Evolutionary conservation across 163 green algal species (phyloP), one percentile per base, ranked within the genome.

Genomic region (Scenedesmus sp.): DNA sequence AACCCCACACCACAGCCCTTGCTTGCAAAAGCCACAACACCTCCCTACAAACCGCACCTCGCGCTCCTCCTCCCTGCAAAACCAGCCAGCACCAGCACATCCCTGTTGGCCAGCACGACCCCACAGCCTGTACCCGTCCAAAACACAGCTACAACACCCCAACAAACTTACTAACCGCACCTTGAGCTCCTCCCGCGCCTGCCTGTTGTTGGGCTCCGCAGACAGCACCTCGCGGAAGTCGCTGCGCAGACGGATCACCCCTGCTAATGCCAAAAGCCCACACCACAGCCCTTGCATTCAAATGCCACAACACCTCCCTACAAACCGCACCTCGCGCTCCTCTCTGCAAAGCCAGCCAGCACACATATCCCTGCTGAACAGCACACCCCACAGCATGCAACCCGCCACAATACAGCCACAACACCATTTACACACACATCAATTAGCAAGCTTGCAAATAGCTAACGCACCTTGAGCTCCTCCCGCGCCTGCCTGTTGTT

Each of bases 131-230:
- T 10, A 70, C 62, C n/a, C n/a, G n/a, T n/a, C n/a, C n/a, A n/a
- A n/a, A 70, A 10, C 62, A 70, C 62, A 3, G 62, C 62, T 73
- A 73, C 2, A 9, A 70, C 5, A 8, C 5, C 59, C 59, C 6
- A 76, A 3, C 66, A 34, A 2, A 34, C 16, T 2, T 18, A 26
- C 54, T 73, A n/a, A n/a, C n/a, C n/a, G n/a, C 85, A 95, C 93
- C 88, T 91, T 87, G 55, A 97, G 87, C 91, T 97, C 95, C 77
- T 96, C 93, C 1, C 91, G 87, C 15, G 95, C 94, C 64, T 96
- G 94, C 84, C 94, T 94, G 94, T 99, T 99, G 89, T 97, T 96
- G 15, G 97, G 96, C 94, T 99, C 97, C 87, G 98, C 91, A 0
- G 74, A 26, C 62, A 98, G 93, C 87, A 97, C 97, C 59, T 87